A percentile compares a stretch with the other conserved stretches of the same genome.
phyloP scores from a whole-genome alignment of 2,329 filamentous ascomycete species.

The Orbilia javanica region DNA sequence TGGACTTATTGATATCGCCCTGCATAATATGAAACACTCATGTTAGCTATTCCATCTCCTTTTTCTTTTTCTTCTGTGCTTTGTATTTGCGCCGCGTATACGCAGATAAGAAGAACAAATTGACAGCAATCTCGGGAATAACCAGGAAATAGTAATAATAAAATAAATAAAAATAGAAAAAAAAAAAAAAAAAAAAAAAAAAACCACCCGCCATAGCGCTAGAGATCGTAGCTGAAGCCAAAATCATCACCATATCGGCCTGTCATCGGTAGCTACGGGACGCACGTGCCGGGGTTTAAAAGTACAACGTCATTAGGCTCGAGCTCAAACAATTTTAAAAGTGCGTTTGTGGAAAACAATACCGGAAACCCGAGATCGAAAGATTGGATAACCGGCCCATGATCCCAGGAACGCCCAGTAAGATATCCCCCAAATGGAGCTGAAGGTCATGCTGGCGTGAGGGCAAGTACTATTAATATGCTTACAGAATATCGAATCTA shows the following conservation, averaged over 20 bases:
- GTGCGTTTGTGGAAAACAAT: conserved; percentile 22
- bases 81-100: not conserved
- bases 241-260: conserved; percentile 11
- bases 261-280: conserved; percentile 23
- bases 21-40: conserved; percentile 55
- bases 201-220: not conserved
- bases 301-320: conserved; percentile 20
- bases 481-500: conserved; percentile 15
- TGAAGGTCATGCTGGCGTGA: conserved; percentile 22
- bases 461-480: conserved; percentile 4
- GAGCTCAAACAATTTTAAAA: conserved; percentile 18
- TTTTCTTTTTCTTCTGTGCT: too few relatives aligned
- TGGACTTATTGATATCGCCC: conserved; percentile 36
- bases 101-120: conserved; percentile 8
- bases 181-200: too few relatives aligned
- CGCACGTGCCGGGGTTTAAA: conserved; percentile 16
- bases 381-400: conserved; percentile 42
- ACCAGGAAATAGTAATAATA: too few relatives aligned
- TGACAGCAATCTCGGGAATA: conserved; percentile 18
- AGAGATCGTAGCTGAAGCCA: conserved; percentile 7
- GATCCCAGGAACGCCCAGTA: conserved; percentile 17
- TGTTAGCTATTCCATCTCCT: conserved; percentile 37
- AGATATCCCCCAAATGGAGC: not conserved
- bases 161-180: not conserved
- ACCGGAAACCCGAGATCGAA: conserved; percentile 14